Evolutionary conservation across 1,139 yeast species (phyloP), one percentile per base, ranked within the genome.

Genomic region (Saccharomyces hybrid): DNA sequence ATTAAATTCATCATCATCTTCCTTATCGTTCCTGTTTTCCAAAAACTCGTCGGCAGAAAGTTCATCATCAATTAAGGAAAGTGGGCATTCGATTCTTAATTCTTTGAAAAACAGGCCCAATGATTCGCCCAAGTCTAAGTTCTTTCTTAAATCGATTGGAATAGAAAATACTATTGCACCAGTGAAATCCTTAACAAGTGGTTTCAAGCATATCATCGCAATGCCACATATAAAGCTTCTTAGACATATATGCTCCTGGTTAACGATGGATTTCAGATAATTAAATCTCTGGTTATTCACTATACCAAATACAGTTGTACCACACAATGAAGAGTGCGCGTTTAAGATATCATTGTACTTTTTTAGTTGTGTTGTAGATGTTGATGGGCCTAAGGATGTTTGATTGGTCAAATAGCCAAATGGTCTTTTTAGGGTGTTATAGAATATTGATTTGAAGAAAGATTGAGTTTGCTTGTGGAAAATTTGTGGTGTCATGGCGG

Each of bases 281-380:
- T 54, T 44, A 32, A 60, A 60, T 47, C 67, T 58, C 23, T 54
- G 54, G 16, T 56, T 47, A 1, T 62, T 49, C 2, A 67, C 56
- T 14, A 56, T 59, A 3, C 70, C 70, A 53, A 63, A 64, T 5
- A 67, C 62, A 1, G 68, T 60, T 11, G 59, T 62, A 9, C 69
- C 69, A 52, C 65, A 64, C 6, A 63, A 50, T 3, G 56, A 48
- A 25, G 57, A 53, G 28, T 55, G 54, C 3, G 59, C 51, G 19
- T 53, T 46, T 28, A 56, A 19, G 7, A 54, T 54, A 32, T 54
- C 58, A 26, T 55, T 50, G 29, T 53, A 56, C 25, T 52, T 54
- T 28, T 51, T 51, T 26, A 52, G 50, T 19, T 51, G 53, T 23
- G 31, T 11, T 23, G 48, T 13, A 14, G 48, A 14, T 25, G 4